phyloP scores from a whole-genome alignment of 768 basidiomycete species.

The Leccinum imitatum region DNA sequence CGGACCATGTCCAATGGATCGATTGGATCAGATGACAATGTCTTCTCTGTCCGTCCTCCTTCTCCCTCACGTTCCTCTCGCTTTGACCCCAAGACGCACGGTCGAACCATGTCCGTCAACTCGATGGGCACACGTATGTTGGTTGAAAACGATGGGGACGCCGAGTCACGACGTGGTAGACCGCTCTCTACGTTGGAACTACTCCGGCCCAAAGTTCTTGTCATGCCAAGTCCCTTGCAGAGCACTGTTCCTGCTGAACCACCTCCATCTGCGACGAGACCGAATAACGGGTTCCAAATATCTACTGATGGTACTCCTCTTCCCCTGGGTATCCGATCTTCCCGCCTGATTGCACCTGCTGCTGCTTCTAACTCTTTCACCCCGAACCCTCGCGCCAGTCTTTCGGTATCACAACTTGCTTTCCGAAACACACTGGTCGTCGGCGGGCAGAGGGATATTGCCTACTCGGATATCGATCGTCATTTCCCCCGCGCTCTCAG shows the following conservation, averaged over 20 bases:
- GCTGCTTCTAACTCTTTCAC: constrained; percentile 66
- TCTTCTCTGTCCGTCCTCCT: constrained; percentile 68
- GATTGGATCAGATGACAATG: constrained; percentile 51
- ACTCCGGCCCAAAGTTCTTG: constrained; percentile 85
- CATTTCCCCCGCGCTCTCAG: constrained; percentile 67
- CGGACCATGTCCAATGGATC: constrained; percentile 49
- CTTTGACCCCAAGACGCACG: constrained; percentile 80
- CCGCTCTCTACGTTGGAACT: constrained; percentile 76
- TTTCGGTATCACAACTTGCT: constrained; percentile 78
- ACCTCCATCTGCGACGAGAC: constrained; percentile 33
- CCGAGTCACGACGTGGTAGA: constrained; percentile 43
- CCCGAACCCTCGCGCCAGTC: constrained; percentile 71
- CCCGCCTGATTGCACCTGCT: constrained; percentile 42
- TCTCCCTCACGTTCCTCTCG: constrained; percentile 61
- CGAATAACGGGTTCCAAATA: constrained; percentile 60
- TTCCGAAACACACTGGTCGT: constrained; percentile 80
- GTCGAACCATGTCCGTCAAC: constrained; percentile 60
- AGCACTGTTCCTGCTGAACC: constrained; percentile 36
- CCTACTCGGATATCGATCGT: constrained; percentile 59
- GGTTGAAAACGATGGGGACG: constrained; percentile 50
- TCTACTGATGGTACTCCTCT: constrained; percentile 67
- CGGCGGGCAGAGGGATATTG: constrained; percentile 62
- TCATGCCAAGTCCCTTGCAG: constrained; percentile 91
- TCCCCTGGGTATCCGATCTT: constrained; percentile 68
- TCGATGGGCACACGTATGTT: constrained; percentile 67